These are phyloP conservation scores for Komagataella populi DNA, from an alignment of 805 yeast genomes.

Conservation along the genomic window DNA sequence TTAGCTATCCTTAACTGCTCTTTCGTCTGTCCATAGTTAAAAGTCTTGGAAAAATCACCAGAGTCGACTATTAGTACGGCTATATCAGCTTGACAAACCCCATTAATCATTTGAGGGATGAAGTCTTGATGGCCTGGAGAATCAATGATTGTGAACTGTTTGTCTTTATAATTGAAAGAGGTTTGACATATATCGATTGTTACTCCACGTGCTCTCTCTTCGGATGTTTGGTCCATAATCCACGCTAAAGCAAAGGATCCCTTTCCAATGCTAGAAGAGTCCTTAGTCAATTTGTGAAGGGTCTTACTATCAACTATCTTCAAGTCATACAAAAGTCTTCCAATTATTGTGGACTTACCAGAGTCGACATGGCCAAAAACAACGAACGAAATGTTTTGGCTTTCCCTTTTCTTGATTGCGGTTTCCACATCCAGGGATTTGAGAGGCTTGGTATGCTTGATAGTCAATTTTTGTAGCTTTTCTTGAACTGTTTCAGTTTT, in stretches of 20 bases:
- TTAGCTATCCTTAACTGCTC: conserved; percentile 65
- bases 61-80: conserved; percentile 65
- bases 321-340: conserved; percentile 52
- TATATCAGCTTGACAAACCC: conserved; percentile 66
- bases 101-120: conserved; percentile 79
- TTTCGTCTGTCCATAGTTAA: conserved; percentile 60
- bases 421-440: conserved; percentile 26
- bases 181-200: conserved; percentile 70
- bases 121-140: conserved; percentile 81
- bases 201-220: conserved; percentile 66
- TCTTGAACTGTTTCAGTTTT: conserved; percentile 4
- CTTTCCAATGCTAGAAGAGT: conserved; percentile 56
- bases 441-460: conserved; percentile 24
- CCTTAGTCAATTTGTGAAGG: conserved; percentile 47
- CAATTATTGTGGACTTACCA: conserved; percentile 73
- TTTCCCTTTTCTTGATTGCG: conserved; percentile 18
- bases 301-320: conserved; percentile 56
- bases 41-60: conserved; percentile 60
- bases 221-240: conserved; percentile 72
- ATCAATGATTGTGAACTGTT: conserved; percentile 59
- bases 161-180: conserved; percentile 38
- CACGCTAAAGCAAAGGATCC: conserved; percentile 76
- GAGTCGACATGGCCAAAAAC: conserved; percentile 84
- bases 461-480: conserved; percentile 4
- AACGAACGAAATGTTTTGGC: conserved; percentile 52